phyloP scores from a whole-genome alignment of 2,329 filamentous ascomycete genomes.

The Talaromyces sp. region DNA sequence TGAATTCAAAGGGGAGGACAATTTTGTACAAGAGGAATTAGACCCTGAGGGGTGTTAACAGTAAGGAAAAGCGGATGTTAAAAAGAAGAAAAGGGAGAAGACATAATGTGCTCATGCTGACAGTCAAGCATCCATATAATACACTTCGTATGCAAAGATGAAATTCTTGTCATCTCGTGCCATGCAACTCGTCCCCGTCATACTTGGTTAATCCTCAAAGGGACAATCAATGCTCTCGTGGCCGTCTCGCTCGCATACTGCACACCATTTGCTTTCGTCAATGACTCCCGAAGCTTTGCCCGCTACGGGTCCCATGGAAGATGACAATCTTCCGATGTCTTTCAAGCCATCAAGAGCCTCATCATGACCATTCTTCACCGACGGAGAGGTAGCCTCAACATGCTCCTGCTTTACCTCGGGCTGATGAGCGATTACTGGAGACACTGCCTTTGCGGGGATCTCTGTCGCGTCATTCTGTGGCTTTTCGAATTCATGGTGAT shows the following conservation, averaged over 20 bases:
- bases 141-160: slow-evolving; percentile 5
- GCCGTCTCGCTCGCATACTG: slow-evolving; percentile 89
- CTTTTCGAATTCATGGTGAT: not conserved
- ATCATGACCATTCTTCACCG: slow-evolving; percentile 36
- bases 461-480: not conserved
- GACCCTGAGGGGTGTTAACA: slow-evolving; percentile 11
- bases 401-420: slow-evolving; percentile 8
- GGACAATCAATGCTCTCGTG: slow-evolving; percentile 95
- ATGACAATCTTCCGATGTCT: slow-evolving; percentile 35
- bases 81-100: slow-evolving; percentile 10
- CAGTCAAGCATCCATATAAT: slow-evolving; percentile 5
- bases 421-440: not conserved
- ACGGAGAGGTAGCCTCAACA: slow-evolving; percentile 22
- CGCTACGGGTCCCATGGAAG: slow-evolving; percentile 58
- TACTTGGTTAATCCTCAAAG: slow-evolving; percentile 62
- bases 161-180: slow-evolving; percentile 2
- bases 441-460: not conserved
- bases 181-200: slow-evolving; percentile 3
- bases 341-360: slow-evolving; percentile 40
- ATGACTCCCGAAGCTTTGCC: slow-evolving; percentile 73
- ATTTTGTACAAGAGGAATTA: slow-evolving; percentile 6
- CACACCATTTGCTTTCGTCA: slow-evolving; percentile 91
- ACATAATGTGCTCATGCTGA: not conserved
- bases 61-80: slow-evolving; percentile 11
- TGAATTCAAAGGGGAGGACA: not conserved